These are phyloP conservation scores for Trebouxia gelatinosa DNA, from an alignment of 163 green algal species.

Conservation along the genomic window DNA sequence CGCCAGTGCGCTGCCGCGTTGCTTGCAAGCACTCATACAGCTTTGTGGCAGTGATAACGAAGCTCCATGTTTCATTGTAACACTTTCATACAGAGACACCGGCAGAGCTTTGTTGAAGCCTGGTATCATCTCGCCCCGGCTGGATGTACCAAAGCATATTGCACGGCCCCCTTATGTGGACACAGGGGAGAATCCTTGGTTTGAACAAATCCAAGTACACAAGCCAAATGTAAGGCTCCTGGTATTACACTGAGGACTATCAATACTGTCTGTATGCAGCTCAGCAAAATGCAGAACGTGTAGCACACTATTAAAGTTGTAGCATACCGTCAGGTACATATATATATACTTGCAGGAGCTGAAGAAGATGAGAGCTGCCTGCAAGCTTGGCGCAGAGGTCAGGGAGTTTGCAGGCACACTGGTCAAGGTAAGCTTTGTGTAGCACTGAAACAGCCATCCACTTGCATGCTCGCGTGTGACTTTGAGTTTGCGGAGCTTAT, in stretches of 20 bases:
- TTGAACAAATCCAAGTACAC: slow-evolving; percentile 70
- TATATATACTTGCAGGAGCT: slow-evolving; percentile 36
- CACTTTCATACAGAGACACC: neutral
- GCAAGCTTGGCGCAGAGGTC: slow-evolving; percentile 61
- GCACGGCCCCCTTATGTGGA: slow-evolving; percentile 75
- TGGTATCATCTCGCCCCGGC: slow-evolving; percentile 54
- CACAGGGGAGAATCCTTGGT: slow-evolving; percentile 55
- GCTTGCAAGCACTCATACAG: neutral
- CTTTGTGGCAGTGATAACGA: no score
- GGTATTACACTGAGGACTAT: no score
- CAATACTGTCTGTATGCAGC: neutral
- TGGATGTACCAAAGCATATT: slow-evolving; percentile 78
- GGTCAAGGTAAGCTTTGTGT: slow-evolving; percentile 39
- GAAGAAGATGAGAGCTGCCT: slow-evolving; percentile 53
- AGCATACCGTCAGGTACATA: no score
- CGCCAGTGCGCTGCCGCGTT: neutral
- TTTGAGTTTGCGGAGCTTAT: no score
- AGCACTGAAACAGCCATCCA: no score
- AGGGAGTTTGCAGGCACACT: slow-evolving; percentile 71
- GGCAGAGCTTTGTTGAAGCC: slow-evolving; percentile 16
- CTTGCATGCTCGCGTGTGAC: no score
- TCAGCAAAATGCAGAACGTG: neutral
- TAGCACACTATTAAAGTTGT: no score
- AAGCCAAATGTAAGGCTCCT: no score
- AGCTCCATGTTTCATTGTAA: no score